Conservation (phyloP, 1,284 basidiomycete species). For the Singerocomus rubriflavus region DNA sequence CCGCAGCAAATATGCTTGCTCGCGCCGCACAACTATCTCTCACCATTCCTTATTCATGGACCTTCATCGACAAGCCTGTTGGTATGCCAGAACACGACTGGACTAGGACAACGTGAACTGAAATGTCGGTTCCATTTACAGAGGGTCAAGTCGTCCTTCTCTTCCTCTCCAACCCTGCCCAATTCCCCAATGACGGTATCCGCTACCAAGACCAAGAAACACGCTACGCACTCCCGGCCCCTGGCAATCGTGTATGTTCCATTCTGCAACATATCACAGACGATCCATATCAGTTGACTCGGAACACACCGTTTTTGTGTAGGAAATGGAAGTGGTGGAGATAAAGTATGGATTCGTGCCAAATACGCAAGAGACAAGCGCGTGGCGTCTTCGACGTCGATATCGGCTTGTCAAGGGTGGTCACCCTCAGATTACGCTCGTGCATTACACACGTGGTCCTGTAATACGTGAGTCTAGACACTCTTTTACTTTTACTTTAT, state of each 20-base stretch:
- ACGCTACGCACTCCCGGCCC: constrained; percentile 50
- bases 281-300: background rate
- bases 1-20: constrained; percentile 55
- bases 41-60: constrained; percentile 61
- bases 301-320: background rate
- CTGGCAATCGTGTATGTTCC: constrained; percentile 46
- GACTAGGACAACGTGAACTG: background rate
- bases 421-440: constrained; percentile 61
- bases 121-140: constrained; percentile 24
- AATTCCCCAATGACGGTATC: constrained; percentile 69
- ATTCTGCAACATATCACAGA: too few species aligned
- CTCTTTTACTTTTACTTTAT: constrained; percentile 3
- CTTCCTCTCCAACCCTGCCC: constrained; percentile 51
- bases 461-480: constrained; percentile 48
- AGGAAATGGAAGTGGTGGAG: constrained; percentile 76
- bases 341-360: constrained; percentile 74
- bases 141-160: constrained; percentile 65
- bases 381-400: constrained; percentile 62
- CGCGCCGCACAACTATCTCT: constrained; percentile 54
- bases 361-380: constrained; percentile 50
- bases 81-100: constrained; percentile 40
- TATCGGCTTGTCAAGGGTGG: constrained; percentile 71
- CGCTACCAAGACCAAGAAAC: constrained; percentile 68
- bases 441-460: constrained; percentile 69
- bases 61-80: constrained; percentile 68